A percentile compares a stretch with the other conserved stretches of the same genome.
Conservation (phyloP, 345 rosid genomes). For the Raphanus raphanistrum region DNA sequence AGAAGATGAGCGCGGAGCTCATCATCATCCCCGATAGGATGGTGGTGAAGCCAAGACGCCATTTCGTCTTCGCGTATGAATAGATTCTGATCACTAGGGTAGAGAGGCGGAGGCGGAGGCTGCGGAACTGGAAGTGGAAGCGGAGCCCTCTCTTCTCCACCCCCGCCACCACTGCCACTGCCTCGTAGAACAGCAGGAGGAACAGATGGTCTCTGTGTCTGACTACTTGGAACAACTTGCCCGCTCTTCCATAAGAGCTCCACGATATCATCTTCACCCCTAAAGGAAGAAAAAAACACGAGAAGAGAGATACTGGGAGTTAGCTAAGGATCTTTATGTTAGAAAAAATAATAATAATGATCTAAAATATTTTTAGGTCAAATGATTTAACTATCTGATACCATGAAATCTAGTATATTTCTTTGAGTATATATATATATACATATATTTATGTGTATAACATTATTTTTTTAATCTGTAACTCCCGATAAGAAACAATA, state of each 20-base stretch:
- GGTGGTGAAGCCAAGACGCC: slow-evolving; percentile 70
- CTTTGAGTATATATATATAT: no score
- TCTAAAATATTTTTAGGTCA: no score
- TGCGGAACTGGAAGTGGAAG: background rate
- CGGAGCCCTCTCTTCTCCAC: slow-evolving; percentile 32
- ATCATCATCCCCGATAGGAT: slow-evolving; percentile 33
- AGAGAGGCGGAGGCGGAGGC: background rate
- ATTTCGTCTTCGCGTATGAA: slow-evolving; percentile 83
- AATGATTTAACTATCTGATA: no score
- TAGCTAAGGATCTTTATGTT: no score
- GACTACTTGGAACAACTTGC: slow-evolving; percentile 60
- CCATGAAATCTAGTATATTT: no score
- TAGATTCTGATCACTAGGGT: slow-evolving; percentile 33
- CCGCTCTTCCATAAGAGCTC: slow-evolving; percentile 86
- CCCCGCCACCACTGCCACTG: slow-evolving; percentile 37
- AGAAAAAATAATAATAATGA: no score
- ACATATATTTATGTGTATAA: no score
- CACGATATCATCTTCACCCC: slow-evolving; percentile 67
- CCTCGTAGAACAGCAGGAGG: slow-evolving; percentile 37
- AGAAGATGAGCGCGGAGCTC: slow-evolving; percentile 28
- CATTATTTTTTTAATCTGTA: no score
- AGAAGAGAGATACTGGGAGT: no score
- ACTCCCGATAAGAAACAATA: no score
- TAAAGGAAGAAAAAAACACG: slow-evolving; percentile 9
- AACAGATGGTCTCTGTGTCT: slow-evolving; percentile 44